phyloP scores from a whole-genome alignment of 805 yeast species.

The Kodamaea leandrae region DNA sequence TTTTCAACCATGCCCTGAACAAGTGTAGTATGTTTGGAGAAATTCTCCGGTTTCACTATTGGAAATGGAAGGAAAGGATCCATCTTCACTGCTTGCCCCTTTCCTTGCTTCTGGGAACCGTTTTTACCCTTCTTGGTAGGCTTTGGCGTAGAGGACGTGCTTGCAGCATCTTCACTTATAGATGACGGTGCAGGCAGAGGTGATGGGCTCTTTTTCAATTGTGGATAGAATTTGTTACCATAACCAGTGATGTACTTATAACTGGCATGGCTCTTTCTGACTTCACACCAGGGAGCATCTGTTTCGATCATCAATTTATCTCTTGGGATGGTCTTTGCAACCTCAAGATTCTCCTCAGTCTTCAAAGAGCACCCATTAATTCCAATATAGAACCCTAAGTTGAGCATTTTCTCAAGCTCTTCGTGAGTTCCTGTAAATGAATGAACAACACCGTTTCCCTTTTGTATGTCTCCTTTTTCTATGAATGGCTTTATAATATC shows the following conservation, averaged over 20 bases:
- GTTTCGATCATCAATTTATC: constrained; percentile 79
- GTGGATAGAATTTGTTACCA: constrained; percentile 58
- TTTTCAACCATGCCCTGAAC: constrained; percentile 8
- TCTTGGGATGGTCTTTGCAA: constrained; percentile 65
- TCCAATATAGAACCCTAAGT: constrained; percentile 67
- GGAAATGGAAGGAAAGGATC: constrained; percentile 61
- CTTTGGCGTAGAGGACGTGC: background rate
- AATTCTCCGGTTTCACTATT: constrained; percentile 63
- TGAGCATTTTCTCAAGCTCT: constrained; percentile 59
- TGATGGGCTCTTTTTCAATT: constrained; percentile 13
- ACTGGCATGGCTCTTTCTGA: constrained; percentile 78
- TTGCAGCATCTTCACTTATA: too few relatives aligned
- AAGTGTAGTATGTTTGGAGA: constrained; percentile 27
- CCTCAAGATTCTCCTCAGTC: constrained; percentile 67
- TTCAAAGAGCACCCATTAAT: constrained; percentile 92
- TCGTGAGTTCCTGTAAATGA: constrained; percentile 83
- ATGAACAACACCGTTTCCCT: constrained; percentile 81
- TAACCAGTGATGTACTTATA: constrained; percentile 52
- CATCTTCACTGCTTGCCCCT: constrained; percentile 24
- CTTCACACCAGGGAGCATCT: constrained; percentile 99
- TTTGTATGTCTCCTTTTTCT: constrained; percentile 34
- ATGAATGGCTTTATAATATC: constrained; percentile 61
- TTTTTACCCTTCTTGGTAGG: constrained; percentile 17
- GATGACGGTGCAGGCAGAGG: too few relatives aligned
- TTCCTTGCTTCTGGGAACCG: constrained; percentile 1